Evolutionary conservation across 805 yeast species (phyloP).

Genomic region (Zygosaccharomyces rouxii): DNA sequence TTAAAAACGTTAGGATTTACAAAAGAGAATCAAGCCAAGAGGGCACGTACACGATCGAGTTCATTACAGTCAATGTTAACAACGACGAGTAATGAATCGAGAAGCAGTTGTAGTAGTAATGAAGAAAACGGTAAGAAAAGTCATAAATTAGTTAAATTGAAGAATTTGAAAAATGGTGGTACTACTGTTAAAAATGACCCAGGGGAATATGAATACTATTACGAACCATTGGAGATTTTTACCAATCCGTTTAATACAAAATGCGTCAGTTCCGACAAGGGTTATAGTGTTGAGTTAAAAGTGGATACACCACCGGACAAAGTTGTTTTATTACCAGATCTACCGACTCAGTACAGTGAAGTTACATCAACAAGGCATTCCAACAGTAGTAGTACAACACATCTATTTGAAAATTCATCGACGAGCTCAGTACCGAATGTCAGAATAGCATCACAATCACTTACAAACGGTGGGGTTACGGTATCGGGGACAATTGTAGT

Average conservation of each 20-base stretch:
- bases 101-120: not conserved
- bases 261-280: slow-evolving; percentile 10
- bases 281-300: slow-evolving; percentile 15
- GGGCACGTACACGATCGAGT: not conserved
- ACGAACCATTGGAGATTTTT: slow-evolving; percentile 15
- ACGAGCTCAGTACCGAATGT: slow-evolving; percentile 10
- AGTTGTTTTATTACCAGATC: slow-evolving; percentile 16
- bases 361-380: slow-evolving; percentile 3
- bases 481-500: slow-evolving; percentile 11
- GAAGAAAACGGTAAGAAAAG: not conserved
- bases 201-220: slow-evolving; percentile 16
- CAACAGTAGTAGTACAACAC: slow-evolving; percentile 5
- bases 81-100: not conserved
- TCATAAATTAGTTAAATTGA: slow-evolving; percentile 14
- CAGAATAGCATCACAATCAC: not conserved
- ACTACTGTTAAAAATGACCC: slow-evolving; percentile 21
- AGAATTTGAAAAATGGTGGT: slow-evolving; percentile 19
- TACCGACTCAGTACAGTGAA: slow-evolving; percentile 10
- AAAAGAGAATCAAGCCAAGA: slow-evolving; percentile 1
- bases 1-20: slow-evolving; percentile 1
- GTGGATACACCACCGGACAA: slow-evolving; percentile 11
- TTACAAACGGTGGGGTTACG: slow-evolving; percentile 9
- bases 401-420: slow-evolving; percentile 10
- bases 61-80: not conserved
- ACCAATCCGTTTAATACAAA: slow-evolving; percentile 16